Evolutionary conservation across 2,329 filamentous ascomycete species (phyloP).

Genomic region (Dactylellina leptospora): DNA sequence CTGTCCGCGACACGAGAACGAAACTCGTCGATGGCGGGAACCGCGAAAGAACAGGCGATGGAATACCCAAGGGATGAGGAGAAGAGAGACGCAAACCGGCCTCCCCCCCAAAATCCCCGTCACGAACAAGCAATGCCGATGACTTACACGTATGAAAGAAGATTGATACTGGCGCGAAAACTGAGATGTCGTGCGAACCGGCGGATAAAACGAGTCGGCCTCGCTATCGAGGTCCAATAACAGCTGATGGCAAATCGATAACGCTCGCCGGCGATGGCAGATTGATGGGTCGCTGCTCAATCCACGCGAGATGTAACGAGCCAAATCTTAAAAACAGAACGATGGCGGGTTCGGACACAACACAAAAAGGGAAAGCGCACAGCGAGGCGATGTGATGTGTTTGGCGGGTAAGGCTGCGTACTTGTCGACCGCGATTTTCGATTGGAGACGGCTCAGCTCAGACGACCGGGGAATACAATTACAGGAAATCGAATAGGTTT

Average conservation of each 20-base stretch:
- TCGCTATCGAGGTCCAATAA: conserved; percentile 6
- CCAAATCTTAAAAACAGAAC: conserved; percentile 15
- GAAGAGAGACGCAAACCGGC: neutral
- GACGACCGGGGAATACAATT: conserved; percentile 37
- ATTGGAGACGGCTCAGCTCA: conserved; percentile 44
- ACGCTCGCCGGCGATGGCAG: conserved; percentile 6
- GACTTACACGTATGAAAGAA: neutral
- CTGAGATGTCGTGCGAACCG: neutral
- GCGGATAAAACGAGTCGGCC: neutral
- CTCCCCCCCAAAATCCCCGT: neutral
- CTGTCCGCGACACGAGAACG: neutral
- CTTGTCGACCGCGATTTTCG: conserved; percentile 46
- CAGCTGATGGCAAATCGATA: neutral
- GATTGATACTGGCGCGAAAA: conserved; percentile 3
- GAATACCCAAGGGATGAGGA: neutral
- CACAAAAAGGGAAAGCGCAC: conserved; percentile 30
- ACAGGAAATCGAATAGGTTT: conserved; percentile 19
- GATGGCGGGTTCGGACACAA: conserved; percentile 37
- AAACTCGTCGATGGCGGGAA: neutral
- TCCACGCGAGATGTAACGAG: conserved; percentile 25
- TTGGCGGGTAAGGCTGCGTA: conserved; percentile 53
- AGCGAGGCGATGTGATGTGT: conserved; percentile 42
- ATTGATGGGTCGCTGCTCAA: neutral
- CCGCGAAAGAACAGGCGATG: neutral
- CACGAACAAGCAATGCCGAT: neutral